Evolutionary conservation across 768 basidiomycete genomes (phyloP).

Genomic region (Trametes gibbosa): DNA sequence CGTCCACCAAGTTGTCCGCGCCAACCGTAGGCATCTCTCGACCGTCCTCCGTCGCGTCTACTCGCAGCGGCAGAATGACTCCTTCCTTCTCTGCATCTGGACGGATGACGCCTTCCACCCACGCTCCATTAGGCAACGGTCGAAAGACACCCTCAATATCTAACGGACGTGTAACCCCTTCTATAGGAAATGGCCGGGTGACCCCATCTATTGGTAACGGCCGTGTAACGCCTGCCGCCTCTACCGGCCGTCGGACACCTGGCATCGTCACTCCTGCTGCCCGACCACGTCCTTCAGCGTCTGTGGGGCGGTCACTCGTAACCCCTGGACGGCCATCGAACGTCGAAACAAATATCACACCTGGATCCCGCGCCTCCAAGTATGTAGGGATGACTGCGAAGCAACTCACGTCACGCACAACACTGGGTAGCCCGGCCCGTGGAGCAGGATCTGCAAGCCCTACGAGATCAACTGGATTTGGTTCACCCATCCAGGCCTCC

Average conservation of each 20-base stretch:
- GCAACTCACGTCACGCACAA: conserved; percentile 57
- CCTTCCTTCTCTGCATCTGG: conserved; percentile 44
- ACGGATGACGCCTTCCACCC: conserved; percentile 43
- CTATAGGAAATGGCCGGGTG: conserved; percentile 26
- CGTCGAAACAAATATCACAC: conserved; percentile 54
- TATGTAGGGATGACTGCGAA: conserved; percentile 84
- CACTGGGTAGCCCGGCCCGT: conserved; percentile 17
- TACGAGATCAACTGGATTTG: conserved; percentile 17
- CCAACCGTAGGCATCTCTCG: conserved; percentile 65
- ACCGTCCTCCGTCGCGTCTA: conserved; percentile 80
- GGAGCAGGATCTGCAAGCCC: conserved; percentile 23
- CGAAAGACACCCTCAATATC: conserved; percentile 57
- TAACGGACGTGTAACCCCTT: conserved; percentile 23
- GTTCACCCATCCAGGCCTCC: conserved; percentile 18
- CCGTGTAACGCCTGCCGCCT: conserved; percentile 44
- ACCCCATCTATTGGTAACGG: conserved; percentile 51
- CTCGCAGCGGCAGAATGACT: conserved; percentile 46
- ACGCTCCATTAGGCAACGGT: conserved; percentile 37
- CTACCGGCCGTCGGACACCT: conserved; percentile 25
- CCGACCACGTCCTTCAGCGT: conserved; percentile 17
- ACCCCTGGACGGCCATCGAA: conserved; percentile 29
- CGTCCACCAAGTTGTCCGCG: conserved; percentile 73
- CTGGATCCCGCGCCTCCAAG: conserved; percentile 81
- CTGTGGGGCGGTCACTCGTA: conserved; percentile 1
- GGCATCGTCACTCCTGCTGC: conserved; percentile 18